These are phyloP conservation scores for Cotoneaster glaucophyllus DNA, from an alignment of 306 rosid species.

Conservation along the genomic window DNA sequence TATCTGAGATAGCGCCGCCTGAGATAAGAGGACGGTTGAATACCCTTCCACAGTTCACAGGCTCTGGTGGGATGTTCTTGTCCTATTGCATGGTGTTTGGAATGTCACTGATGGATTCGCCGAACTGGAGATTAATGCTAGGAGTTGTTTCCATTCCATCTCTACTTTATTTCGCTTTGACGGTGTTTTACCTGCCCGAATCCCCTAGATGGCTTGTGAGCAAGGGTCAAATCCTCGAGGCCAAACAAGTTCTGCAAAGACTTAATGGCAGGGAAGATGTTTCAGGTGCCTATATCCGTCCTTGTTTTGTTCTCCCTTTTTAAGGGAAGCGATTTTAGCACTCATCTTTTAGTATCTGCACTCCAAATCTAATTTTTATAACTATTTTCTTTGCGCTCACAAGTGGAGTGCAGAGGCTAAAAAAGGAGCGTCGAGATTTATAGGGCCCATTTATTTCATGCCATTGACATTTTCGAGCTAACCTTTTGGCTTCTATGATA, in stretches of 20 bases:
- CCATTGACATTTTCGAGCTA: not conserved
- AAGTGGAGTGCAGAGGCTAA: no score
- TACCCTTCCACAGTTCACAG: constrained; percentile 27
- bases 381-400: no score
- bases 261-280: constrained; percentile 23
- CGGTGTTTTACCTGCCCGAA: constrained; percentile 25
- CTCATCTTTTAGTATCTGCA: no score
- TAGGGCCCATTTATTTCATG: no score
- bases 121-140: constrained; percentile 31
- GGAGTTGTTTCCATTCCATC: constrained; percentile 25
- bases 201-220: constrained; percentile 34
- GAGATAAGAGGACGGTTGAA: constrained; percentile 22
- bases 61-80: constrained; percentile 26
- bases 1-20: constrained; percentile 25
- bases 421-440: no score
- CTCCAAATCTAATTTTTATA: no score
- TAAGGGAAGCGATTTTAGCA: not conserved
- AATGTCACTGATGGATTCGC: constrained; percentile 17
- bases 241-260: constrained; percentile 23
- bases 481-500: not conserved
- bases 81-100: constrained; percentile 28
- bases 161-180: constrained; percentile 12
- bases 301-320: not conserved
- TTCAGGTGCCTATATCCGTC: constrained; percentile 5
- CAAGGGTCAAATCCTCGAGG: constrained; percentile 20